These are phyloP conservation scores for Aspergillus candidus DNA, from an alignment of 2,329 filamentous ascomycete genomes.

Conservation along the genomic window DNA sequence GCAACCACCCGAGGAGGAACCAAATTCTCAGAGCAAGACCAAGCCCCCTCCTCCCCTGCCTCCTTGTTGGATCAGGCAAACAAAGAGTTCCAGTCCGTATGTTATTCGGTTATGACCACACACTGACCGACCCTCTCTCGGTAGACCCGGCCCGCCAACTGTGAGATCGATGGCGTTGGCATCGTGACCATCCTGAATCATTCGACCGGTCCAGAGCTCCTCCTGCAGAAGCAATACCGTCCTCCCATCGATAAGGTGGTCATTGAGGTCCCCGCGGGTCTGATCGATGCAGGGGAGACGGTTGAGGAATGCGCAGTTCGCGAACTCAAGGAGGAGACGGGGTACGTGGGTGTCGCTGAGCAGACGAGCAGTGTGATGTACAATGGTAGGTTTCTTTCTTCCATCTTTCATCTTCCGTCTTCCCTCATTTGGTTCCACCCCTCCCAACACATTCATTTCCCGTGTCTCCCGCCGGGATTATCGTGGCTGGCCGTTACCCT, in stretches of 20 bases:
- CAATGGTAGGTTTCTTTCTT: constrained; percentile 32
- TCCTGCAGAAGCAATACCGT: constrained; percentile 56
- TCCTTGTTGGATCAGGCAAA: neutral
- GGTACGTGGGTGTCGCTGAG: constrained; percentile 49
- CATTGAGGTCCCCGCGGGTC: constrained; percentile 56
- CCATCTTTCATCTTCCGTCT: neutral
- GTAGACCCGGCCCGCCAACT: constrained; percentile 46
- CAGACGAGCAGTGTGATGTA: constrained; percentile 40
- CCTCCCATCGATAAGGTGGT: constrained; percentile 54
- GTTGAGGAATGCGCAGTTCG: constrained; percentile 52
- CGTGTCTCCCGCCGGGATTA: neutral
- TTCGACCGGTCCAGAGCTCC: constrained; percentile 43
- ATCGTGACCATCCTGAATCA: constrained; percentile 55
- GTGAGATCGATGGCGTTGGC: constrained; percentile 52
- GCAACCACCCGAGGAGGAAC: too few relatives aligned
- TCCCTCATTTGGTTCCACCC: neutral
- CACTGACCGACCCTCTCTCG: neutral
- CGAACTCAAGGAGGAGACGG: constrained; percentile 58
- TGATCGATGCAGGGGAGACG: constrained; percentile 54
- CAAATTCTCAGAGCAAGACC: too few relatives aligned
- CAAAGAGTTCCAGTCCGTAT: neutral
- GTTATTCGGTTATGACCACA: too few relatives aligned
- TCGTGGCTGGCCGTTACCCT: neutral
- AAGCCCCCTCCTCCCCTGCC: too few relatives aligned
- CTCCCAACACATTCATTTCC: neutral